Conservation (phyloP, 495 filamentous ascomycete genomes). For the Penicillium paradoxum region DNA sequence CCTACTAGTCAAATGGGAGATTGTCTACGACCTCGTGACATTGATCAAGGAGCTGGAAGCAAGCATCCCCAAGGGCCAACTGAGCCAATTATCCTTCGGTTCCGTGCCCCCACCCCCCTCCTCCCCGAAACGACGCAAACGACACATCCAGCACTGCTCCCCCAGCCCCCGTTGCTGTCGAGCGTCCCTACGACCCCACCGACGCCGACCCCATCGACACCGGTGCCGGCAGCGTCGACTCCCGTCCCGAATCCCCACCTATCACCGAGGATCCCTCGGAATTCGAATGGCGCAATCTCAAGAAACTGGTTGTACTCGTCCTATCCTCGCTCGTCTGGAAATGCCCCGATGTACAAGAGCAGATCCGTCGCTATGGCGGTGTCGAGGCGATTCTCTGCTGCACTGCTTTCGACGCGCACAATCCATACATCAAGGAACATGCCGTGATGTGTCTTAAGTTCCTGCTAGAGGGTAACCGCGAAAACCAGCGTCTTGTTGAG, state of each 20-base stretch:
- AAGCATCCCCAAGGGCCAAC: slow-evolving; percentile 69
- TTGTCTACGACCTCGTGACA: slow-evolving; percentile 75
- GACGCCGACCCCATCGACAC: slow-evolving; percentile 44
- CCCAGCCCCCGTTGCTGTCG: slow-evolving; percentile 47
- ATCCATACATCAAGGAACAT: slow-evolving; percentile 85
- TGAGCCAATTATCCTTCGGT: slow-evolving; percentile 43
- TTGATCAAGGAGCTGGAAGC: slow-evolving; percentile 80
- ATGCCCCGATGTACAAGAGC: slow-evolving; percentile 72
- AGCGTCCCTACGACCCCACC: slow-evolving; percentile 52
- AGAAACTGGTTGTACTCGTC: slow-evolving; percentile 84
- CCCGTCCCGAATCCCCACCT: slow-evolving; percentile 54
- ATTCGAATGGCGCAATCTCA: slow-evolving; percentile 90
- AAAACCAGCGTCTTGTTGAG: slow-evolving; percentile 71
- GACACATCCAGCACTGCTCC: slow-evolving; percentile 24
- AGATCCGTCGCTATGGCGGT: slow-evolving; percentile 75
- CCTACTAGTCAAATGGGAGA: slow-evolving; percentile 83
- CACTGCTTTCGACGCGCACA: slow-evolving; percentile 80
- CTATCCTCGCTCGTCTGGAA: slow-evolving; percentile 80
- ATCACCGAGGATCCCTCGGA: slow-evolving; percentile 76
- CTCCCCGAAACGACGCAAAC: slow-evolving; percentile 24
- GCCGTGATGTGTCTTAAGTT: slow-evolving; percentile 88
- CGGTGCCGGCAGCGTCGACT: slow-evolving; percentile 33
- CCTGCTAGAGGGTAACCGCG: slow-evolving; percentile 75
- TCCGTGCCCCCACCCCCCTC: slow-evolving; percentile 23
- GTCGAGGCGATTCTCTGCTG: slow-evolving; percentile 82